These are phyloP conservation scores for Globisporangium cederbergense DNA, from an alignment of 352 stramenopile species.

Conservation along the genomic window DNA sequence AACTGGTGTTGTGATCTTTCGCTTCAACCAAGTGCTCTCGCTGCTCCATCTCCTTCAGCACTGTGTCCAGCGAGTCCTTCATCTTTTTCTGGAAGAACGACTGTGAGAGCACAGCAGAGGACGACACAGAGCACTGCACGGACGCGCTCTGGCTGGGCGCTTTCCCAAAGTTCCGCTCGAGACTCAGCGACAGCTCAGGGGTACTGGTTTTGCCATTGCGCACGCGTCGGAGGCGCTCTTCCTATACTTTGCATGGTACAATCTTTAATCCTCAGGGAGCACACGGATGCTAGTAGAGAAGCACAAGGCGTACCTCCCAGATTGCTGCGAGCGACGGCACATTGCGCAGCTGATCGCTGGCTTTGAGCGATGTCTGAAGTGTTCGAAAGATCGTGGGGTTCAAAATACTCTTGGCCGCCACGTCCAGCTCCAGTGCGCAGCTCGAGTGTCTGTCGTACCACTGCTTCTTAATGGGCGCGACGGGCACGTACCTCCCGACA, in stretches of 20 bases:
- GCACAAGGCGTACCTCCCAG: slow-evolving; percentile 54
- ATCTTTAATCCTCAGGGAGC: too few species aligned
- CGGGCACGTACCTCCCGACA: slow-evolving; percentile 26
- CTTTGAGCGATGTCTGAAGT: slow-evolving; percentile 40
- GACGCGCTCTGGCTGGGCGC: slow-evolving; percentile 23
- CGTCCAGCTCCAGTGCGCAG: slow-evolving; percentile 72
- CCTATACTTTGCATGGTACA: slow-evolving; percentile 26
- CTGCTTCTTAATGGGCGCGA: slow-evolving; percentile 25
- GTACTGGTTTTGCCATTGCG: slow-evolving; percentile 49
- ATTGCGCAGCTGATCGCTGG: slow-evolving; percentile 42
- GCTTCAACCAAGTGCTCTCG: slow-evolving; percentile 7
- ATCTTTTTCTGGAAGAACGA: slow-evolving; percentile 83
- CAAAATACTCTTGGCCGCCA: slow-evolving; percentile 60
- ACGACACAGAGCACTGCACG: slow-evolving; percentile 19
- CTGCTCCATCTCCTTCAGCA: slow-evolving; percentile 47
- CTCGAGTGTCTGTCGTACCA: slow-evolving; percentile 74
- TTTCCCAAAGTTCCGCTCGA: slow-evolving; percentile 35
- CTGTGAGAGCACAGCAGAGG: slow-evolving; percentile 66
- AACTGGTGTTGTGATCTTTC: slow-evolving; percentile 5
- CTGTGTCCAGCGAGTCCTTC: slow-evolving; percentile 50
- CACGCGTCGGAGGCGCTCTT: slow-evolving; percentile 56
- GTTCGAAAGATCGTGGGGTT: slow-evolving; percentile 49
- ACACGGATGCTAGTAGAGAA: background rate
- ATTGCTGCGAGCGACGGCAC: slow-evolving; percentile 79
- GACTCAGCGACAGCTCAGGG: slow-evolving; percentile 46